These are phyloP conservation scores for Suhomyces yuchorum DNA, from an alignment of 1,139 yeast genomes.

Conservation along the genomic window DNA sequence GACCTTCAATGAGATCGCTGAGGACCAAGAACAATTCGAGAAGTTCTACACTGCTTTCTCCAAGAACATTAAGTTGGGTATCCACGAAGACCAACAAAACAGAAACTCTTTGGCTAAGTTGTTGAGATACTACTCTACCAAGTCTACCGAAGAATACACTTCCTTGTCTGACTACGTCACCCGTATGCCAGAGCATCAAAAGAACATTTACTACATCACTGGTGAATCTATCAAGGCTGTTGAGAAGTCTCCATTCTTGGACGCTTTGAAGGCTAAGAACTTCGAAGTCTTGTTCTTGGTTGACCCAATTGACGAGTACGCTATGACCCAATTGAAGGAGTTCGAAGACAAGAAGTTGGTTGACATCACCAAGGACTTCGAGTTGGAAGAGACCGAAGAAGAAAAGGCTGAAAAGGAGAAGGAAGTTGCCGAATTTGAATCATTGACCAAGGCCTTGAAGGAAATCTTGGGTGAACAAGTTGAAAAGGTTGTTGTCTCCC, in stretches of 20 bases:
- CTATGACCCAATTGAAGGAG: slow-evolving; percentile 99
- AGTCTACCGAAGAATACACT: slow-evolving; percentile 90
- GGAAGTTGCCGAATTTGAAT: slow-evolving; percentile 90
- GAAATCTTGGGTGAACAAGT: slow-evolving; percentile 98
- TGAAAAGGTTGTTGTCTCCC: slow-evolving; percentile 98
- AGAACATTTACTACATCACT: slow-evolving; percentile 98
- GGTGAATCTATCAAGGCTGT: slow-evolving; percentile 98
- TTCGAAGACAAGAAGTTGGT: slow-evolving; percentile 99
- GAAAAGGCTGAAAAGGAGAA: slow-evolving; percentile 93
- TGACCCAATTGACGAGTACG: slow-evolving; percentile 99
- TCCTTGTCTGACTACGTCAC: slow-evolving; percentile 96
- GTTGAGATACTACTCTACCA: slow-evolving; percentile 96
- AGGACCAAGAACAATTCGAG: slow-evolving; percentile 97
- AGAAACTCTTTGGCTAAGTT: slow-evolving; percentile 93
- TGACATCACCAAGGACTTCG: slow-evolving; percentile 98
- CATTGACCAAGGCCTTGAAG: slow-evolving; percentile 92
- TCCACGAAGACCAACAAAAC: slow-evolving; percentile 99
- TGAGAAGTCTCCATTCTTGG: slow-evolving; percentile 99
- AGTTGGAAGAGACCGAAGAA: slow-evolving; percentile 97
- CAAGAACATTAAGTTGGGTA: slow-evolving; percentile 98
- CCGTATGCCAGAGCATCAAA: slow-evolving; percentile 99
- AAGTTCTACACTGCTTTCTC: slow-evolving; percentile 98
- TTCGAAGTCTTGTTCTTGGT: slow-evolving; percentile 97
- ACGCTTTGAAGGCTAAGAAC: slow-evolving; percentile 97
- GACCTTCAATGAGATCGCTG: slow-evolving; percentile 98